Evolutionary conservation across 1,284 basidiomycete species (phyloP), one percentile per base, ranked within the genome.

Genomic region (Coniferiporia weirii): DNA sequence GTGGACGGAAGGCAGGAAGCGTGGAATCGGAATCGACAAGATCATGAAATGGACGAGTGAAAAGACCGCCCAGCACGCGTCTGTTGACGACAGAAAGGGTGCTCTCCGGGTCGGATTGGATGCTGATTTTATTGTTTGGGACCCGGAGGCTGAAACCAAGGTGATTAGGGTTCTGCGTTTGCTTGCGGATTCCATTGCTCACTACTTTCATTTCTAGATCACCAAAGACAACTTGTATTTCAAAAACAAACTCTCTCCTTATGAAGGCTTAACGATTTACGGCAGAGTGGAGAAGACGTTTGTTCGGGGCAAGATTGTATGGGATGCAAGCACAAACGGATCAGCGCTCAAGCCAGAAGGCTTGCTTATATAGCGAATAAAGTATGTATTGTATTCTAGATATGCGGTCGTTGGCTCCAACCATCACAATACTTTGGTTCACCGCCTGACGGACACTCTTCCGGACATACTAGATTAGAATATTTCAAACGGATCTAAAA

Each of bases 181-280:
- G 13, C 22, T 40, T 9, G 35, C 40, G 20, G 45, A 32, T 36
- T 27, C 27, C 27, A 40, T 27, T 22, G n/a, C 43, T 57, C 12
- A 44, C 40, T 40, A 35, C 44, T 22, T 45, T 40, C 27, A 12
- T 40, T 40, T 17, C 54, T 63, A 93, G 89, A 86, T 94, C 22
- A 85, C 84, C 34, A 83, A 84, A 68, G 83, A 87, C 34, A 70
- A 73, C 17, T 75, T 97, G 15, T 79, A 85, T 61, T 97, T 95
- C 80, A 95, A 93, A 77, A 96, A 97, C 76, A 95, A 95, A 72
- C 69, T 95, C 13, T 91, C 91, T 15, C 91, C 95, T 3, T 98
- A 95, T 69, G 80, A 90, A 64, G 93, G 92, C 4, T 74, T 82
- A 67, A 77, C 68, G 20, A 76, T 96, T 49, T 73, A 66, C n/a